These are phyloP conservation scores for Turnera subulata DNA, from an alignment of 345 rosid species.

Conservation along the genomic window DNA sequence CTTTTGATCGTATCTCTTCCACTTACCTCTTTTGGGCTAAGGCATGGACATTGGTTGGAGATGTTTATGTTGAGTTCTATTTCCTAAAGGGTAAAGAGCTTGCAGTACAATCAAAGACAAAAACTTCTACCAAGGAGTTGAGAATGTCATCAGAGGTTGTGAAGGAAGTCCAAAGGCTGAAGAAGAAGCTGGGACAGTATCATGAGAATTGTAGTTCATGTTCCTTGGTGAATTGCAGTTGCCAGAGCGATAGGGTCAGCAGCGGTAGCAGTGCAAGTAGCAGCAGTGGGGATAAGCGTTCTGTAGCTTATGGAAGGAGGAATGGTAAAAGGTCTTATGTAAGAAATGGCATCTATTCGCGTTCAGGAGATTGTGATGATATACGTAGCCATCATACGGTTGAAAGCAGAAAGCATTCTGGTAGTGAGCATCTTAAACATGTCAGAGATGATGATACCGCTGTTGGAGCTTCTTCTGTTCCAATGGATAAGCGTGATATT, in stretches of 20 bases:
- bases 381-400: constrained; percentile 21
- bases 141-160: constrained; percentile 79
- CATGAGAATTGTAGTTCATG: constrained; percentile 70
- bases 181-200: constrained; percentile 58
- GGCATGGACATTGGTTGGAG: constrained; percentile 90
- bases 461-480: constrained; percentile 8
- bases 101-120: constrained; percentile 34
- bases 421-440: constrained; percentile 7
- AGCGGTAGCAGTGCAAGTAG: constrained; percentile 94
- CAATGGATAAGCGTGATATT: constrained; percentile 9
- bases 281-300: constrained; percentile 45
- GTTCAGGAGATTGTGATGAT: constrained; percentile 32
- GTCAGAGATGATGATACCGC: constrained; percentile 24
- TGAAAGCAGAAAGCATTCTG: constrained; percentile 19
- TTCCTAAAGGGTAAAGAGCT: constrained; percentile 51
- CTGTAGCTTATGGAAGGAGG: constrained; percentile 49
- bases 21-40: constrained; percentile 81
- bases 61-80: constrained; percentile 77
- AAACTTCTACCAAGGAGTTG: constrained; percentile 42
- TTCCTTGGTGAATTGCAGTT: constrained; percentile 88
- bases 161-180: constrained; percentile 83
- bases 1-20: constrained; percentile 51
- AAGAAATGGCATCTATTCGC: constrained; percentile 29
- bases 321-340: constrained; percentile 44
- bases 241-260: constrained; percentile 88